These are phyloP conservation scores for Cucumis melo DNA, from an alignment of 306 rosid species.

Conservation along the genomic window DNA sequence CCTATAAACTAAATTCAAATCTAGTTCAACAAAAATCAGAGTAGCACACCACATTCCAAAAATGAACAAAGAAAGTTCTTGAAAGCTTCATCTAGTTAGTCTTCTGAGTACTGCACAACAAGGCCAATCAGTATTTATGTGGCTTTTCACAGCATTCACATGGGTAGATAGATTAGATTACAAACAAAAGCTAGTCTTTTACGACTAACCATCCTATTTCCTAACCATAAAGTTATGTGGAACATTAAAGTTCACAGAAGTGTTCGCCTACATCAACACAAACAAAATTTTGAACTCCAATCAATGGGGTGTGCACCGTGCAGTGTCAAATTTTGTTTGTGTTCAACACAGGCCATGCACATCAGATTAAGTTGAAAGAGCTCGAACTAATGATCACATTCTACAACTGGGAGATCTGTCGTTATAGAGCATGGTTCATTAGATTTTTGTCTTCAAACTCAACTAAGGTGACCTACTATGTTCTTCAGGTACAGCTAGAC, in stretches of 20 bases:
- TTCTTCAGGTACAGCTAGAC: constrained; percentile 16
- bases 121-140: not conserved
- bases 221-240: not conserved
- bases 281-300: not conserved
- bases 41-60: not conserved
- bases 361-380: not conserved
- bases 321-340: not conserved
- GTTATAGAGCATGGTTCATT: not conserved
- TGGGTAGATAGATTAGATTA: not conserved
- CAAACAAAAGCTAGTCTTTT: not conserved
- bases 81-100: not conserved
- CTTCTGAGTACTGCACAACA: not conserved
- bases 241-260: not conserved
- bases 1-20: not conserved
- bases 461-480: constrained; percentile 12
- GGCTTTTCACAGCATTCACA: not conserved
- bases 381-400: not conserved
- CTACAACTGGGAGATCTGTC: not conserved
- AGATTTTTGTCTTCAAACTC: constrained; percentile 8
- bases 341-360: not conserved
- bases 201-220: not conserved
- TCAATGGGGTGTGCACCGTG: not conserved
- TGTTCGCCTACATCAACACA: not conserved
- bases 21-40: not conserved
- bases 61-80: not conserved